Percentiles rank a stretch among this genome's conserved stretches.
Evolutionary conservation across 2,329 filamentous ascomycete species (phyloP).

Genomic region (Mycosphaerella sp.): DNA sequence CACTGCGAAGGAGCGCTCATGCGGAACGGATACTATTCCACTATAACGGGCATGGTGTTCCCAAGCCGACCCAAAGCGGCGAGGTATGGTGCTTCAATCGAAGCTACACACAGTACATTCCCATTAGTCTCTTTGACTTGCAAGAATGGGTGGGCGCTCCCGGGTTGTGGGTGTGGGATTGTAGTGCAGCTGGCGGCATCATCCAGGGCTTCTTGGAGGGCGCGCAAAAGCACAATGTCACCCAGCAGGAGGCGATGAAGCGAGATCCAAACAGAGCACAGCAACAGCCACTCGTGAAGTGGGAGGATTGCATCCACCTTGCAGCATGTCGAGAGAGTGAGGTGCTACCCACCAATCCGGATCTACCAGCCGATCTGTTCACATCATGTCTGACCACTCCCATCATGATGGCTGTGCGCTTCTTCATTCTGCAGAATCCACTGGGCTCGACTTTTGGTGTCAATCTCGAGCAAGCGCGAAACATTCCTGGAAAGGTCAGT

Average conservation of each 20-base stretch:
- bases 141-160: constrained; percentile 94
- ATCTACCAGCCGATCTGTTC: constrained; percentile 89
- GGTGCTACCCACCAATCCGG: constrained; percentile 88
- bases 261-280: constrained; percentile 55
- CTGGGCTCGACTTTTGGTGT: constrained; percentile 52
- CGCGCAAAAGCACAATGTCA: constrained; percentile 87
- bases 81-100: constrained; percentile 99
- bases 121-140: constrained; percentile 88
- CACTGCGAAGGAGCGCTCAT: constrained; percentile 83
- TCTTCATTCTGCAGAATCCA: constrained; percentile 92
- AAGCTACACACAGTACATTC: constrained; percentile 98
- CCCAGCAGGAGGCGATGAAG: constrained; percentile 68
- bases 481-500: constrained; percentile 83
- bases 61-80: constrained; percentile 87
- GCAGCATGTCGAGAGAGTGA: constrained; percentile 88
- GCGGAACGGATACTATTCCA: constrained; percentile 96
- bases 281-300: constrained; percentile 45
- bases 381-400: constrained; percentile 93
- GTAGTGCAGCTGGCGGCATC: constrained; percentile 92
- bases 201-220: constrained; percentile 91
- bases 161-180: constrained; percentile 96
- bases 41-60: constrained; percentile 97
- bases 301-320: constrained; percentile 83
- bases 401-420: constrained; percentile 94
- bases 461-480: constrained; percentile 74